These are phyloP conservation scores for Aspergillus melleus DNA, from an alignment of 2,329 filamentous ascomycete genomes.

Conservation along the genomic window DNA sequence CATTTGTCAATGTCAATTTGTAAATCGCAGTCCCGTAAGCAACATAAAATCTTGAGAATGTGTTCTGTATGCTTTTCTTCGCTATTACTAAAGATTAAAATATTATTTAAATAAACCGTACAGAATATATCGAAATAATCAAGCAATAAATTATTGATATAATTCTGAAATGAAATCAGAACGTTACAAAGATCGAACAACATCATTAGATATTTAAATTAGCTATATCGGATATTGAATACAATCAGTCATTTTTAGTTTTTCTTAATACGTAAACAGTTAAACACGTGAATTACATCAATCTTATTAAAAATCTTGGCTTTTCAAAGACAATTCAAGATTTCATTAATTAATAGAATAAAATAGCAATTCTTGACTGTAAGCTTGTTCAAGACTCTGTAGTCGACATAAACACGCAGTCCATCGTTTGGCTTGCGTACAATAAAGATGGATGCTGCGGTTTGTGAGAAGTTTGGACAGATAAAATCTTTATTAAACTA, in stretches of 20 bases:
- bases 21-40: neutral
- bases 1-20: neutral
- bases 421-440: neutral
- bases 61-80: neutral
- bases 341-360: neutral
- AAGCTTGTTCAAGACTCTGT: neutral
- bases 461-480: neutral
- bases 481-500: neutral
- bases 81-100: slow-evolving; percentile 17
- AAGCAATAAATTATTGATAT: slow-evolving; percentile 11
- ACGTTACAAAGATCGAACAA: slow-evolving; percentile 24
- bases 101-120: slow-evolving; percentile 16
- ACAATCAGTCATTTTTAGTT: neutral
- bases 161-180: slow-evolving; percentile 15
- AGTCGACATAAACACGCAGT: neutral
- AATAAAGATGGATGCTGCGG: neutral
- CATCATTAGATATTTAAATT: slow-evolving; percentile 31
- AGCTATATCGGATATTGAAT: slow-evolving; percentile 21
- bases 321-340: neutral
- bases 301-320: neutral
- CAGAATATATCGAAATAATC: slow-evolving; percentile 11
- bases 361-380: neutral
- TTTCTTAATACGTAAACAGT: neutral
- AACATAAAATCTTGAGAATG: slow-evolving; percentile 6
- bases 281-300: neutral